These are phyloP conservation scores for Neofusicoccum sp. DNA, from an alignment of 2,329 filamentous ascomycete genomes.

Conservation along the genomic window DNA sequence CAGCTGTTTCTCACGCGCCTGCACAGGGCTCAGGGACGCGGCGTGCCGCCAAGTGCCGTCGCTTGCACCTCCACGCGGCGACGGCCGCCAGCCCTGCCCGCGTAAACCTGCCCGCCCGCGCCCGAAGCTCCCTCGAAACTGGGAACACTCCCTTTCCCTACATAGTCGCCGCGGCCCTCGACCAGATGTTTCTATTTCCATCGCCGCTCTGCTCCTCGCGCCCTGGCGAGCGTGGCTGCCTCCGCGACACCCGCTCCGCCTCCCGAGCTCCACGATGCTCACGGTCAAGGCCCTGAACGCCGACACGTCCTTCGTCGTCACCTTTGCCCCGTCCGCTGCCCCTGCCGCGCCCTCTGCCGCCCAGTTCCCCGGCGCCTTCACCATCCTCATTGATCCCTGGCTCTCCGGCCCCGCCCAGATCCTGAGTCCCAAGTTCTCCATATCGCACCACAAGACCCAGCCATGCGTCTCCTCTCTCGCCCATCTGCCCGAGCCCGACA, in stretches of 20 bases:
- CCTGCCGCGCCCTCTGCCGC: conserved; percentile 36
- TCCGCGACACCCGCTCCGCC: neutral
- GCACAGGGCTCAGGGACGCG: neutral
- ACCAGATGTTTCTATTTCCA: conserved; percentile 4
- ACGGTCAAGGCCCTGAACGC: conserved; percentile 63
- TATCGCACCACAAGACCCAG: conserved; percentile 54
- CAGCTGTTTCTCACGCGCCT: neutral
- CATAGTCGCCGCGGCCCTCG: conserved; percentile 1
- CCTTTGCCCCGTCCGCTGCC: conserved; percentile 56
- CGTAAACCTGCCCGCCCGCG: conserved; percentile 10
- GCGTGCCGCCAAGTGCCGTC: neutral
- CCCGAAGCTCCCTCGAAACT: neutral
- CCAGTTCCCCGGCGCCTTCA: conserved; percentile 54
- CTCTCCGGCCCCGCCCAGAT: conserved; percentile 60
- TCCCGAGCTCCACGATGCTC: conserved; percentile 55
- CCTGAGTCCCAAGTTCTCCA: conserved; percentile 61
- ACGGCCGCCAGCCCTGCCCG: conserved; percentile 7
- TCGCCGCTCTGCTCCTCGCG: neutral
- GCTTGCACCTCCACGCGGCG: conserved; percentile 13
- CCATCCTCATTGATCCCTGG: conserved; percentile 72
- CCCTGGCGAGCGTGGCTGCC: neutral
- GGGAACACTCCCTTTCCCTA: conserved; percentile 12
- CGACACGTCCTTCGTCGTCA: conserved; percentile 64
- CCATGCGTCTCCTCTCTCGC: conserved; percentile 58
- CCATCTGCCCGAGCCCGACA: conserved; percentile 53